These are phyloP conservation scores for Ophiostoma piceae DNA, from an alignment of 2,329 filamentous ascomycete genomes.

Conservation along the genomic window DNA sequence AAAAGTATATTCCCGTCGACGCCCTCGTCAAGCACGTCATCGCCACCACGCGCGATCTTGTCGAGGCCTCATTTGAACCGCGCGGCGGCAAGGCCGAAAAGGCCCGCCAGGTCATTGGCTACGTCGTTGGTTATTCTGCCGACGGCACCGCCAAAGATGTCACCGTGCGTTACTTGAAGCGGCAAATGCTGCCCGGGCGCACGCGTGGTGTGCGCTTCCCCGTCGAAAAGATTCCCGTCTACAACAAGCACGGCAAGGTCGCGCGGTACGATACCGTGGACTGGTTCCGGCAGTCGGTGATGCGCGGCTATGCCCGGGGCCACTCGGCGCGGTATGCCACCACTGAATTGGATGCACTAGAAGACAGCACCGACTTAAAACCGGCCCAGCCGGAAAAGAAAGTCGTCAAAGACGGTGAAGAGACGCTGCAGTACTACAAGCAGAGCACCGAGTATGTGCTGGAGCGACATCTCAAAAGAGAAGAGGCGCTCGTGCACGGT, in stretches of 20 bases:
- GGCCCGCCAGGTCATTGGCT: conserved; percentile 83
- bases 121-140: conserved; percentile 73
- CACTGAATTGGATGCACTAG: conserved; percentile 70
- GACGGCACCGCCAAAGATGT: conserved; percentile 93
- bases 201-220: conserved; percentile 81
- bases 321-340: conserved; percentile 43
- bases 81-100: conserved; percentile 78
- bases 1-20: conserved; percentile 75
- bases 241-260: conserved; percentile 71
- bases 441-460: conserved; percentile 79
- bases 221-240: conserved; percentile 72
- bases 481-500: conserved; percentile 73
- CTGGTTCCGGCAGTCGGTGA: conserved; percentile 73
- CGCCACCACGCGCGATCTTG: conserved; percentile 65
- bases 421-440: conserved; percentile 85
- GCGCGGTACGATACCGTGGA: conserved; percentile 72
- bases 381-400: conserved; percentile 68
- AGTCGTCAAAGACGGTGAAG: conserved; percentile 65
- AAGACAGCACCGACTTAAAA: conserved; percentile 72
- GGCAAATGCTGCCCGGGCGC: conserved; percentile 75
- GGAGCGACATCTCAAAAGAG: conserved; percentile 78
- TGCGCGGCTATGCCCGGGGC: conserved; percentile 63
- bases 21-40: conserved; percentile 63
- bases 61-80: conserved; percentile 70
- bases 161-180: conserved; percentile 82